Percentiles rank a stretch among this genome's conserved stretches.
phyloP scores from a whole-genome alignment of 495 filamentous ascomycete species.

The Trichoderma gamsii region DNA sequence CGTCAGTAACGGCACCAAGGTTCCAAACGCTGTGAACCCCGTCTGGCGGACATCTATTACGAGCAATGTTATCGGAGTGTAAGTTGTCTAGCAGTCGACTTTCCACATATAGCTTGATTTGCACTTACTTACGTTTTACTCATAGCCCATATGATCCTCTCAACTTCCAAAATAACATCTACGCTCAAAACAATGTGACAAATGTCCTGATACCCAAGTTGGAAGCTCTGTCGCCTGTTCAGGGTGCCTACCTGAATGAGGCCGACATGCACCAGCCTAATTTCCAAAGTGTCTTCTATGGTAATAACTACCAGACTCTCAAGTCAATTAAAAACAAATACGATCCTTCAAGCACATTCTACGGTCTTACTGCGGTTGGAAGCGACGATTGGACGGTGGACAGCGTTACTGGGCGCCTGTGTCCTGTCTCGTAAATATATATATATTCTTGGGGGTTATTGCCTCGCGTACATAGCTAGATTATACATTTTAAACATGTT shows the following conservation, averaged over 20 bases:
- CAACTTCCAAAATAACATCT: neutral
- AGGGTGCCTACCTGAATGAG: slow-evolving; percentile 45
- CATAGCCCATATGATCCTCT: neutral
- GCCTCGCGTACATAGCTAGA: no score
- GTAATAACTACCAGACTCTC: slow-evolving; percentile 36
- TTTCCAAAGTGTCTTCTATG: slow-evolving; percentile 42
- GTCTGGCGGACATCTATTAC: slow-evolving; percentile 18
- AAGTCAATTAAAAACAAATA: slow-evolving; percentile 41
- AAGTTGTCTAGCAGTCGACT: neutral
- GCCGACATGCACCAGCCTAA: slow-evolving; percentile 39
- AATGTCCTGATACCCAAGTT: slow-evolving; percentile 29
- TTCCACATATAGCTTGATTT: neutral
- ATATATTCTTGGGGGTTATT: no score
- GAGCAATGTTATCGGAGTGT: slow-evolving; percentile 7
- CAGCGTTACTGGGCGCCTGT: neutral
- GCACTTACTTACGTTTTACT: neutral
- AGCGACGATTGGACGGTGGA: slow-evolving; percentile 38
- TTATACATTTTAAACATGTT: no score
- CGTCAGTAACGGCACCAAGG: slow-evolving; percentile 34
- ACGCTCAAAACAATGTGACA: slow-evolving; percentile 17
- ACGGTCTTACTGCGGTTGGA: slow-evolving; percentile 43
- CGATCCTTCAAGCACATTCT: slow-evolving; percentile 44
- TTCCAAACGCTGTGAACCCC: slow-evolving; percentile 20
- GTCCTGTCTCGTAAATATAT: neutral
- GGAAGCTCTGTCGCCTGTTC: slow-evolving; percentile 36